Evolutionary conservation across 805 yeast species (phyloP).

Genomic region (Suhomyces prunicola): DNA sequence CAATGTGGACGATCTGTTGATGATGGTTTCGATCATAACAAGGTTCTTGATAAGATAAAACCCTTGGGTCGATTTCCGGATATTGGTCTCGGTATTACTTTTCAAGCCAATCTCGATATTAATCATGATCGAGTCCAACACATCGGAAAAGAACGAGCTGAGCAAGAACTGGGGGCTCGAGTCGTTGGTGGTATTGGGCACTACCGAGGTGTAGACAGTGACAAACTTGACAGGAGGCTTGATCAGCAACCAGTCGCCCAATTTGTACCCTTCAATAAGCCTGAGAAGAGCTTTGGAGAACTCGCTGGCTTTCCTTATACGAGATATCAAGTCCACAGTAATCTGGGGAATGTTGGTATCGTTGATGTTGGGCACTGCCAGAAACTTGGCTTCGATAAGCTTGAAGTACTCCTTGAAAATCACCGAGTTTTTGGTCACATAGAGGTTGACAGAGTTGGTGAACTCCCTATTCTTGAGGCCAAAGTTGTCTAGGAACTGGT

Average conservation of each 20-base stretch:
- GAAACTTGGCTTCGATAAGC: conserved; percentile 52
- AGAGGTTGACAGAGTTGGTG: conserved; percentile 9
- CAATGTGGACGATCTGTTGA: conserved; percentile 54
- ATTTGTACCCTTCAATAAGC: conserved; percentile 49
- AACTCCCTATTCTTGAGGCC: conserved; percentile 9
- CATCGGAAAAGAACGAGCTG: conserved; percentile 69
- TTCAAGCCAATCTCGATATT: conserved; percentile 61
- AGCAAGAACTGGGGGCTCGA: conserved; percentile 50
- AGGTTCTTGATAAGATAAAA: conserved; percentile 68
- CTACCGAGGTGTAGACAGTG: conserved; percentile 46
- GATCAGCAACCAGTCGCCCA: conserved; percentile 68
- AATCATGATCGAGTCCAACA: conserved; percentile 68
- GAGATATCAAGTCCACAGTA: conserved; percentile 69
- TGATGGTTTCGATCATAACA: conserved; percentile 69
- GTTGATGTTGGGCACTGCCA: conserved; percentile 42
- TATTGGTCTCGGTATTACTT: conserved; percentile 19
- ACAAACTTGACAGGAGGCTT: conserved; percentile 51
- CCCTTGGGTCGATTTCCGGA: conserved; percentile 55
- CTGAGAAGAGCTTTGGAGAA: conserved; percentile 50
- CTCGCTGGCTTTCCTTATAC: conserved; percentile 62
- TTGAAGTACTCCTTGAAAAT: conserved; percentile 57
- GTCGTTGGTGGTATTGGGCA: conserved; percentile 33
- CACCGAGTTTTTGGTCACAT: conserved; percentile 21
- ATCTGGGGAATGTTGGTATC: conserved; percentile 72
- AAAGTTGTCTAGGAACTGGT: conserved; percentile 12